Percentiles rank a stretch among this genome's conserved stretches.
phyloP scores from a whole-genome alignment of 305 asterid genomes.

The Solanum hybrid region DNA sequence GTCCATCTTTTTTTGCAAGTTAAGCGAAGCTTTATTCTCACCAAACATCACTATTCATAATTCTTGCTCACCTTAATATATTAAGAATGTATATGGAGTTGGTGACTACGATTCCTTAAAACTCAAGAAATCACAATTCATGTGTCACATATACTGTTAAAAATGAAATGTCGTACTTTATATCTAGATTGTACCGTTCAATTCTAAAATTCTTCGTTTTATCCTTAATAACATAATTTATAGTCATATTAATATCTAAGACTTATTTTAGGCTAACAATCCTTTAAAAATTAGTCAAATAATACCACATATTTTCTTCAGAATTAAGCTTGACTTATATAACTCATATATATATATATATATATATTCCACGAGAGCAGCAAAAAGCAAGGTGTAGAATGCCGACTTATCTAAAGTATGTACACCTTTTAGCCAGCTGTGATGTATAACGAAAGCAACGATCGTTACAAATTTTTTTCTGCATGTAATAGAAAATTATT shows the following conservation, averaged over 20 bases:
- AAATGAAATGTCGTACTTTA: not conserved
- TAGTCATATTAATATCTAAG: fast-evolving
- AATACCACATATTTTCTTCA: not conserved
- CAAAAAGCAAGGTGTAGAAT: not conserved
- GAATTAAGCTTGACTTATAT: not conserved
- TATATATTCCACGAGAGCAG: not conserved
- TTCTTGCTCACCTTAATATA: not conserved
- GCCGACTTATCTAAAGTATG: not conserved
- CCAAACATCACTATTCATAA: not conserved
- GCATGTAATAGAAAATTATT: not conserved
- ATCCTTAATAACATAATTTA: not conserved
- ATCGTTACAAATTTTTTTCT: not conserved
- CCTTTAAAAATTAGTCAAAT: not conserved
- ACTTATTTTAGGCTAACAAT: not conserved
- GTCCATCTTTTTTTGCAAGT: not conserved
- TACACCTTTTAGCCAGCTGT: not conserved
- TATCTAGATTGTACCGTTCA: not conserved
- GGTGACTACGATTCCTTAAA: not conserved
- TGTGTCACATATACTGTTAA: not conserved
- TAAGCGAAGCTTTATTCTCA: not conserved
- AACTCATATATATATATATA: not conserved
- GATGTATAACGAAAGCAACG: not conserved
- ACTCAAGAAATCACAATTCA: not conserved
- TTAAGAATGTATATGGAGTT: not conserved
- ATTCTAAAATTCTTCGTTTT: not conserved